Base-by-base conservation (phyloP, 2,329 filamentous ascomycete genomes). In the Nemania sp. region DNA sequence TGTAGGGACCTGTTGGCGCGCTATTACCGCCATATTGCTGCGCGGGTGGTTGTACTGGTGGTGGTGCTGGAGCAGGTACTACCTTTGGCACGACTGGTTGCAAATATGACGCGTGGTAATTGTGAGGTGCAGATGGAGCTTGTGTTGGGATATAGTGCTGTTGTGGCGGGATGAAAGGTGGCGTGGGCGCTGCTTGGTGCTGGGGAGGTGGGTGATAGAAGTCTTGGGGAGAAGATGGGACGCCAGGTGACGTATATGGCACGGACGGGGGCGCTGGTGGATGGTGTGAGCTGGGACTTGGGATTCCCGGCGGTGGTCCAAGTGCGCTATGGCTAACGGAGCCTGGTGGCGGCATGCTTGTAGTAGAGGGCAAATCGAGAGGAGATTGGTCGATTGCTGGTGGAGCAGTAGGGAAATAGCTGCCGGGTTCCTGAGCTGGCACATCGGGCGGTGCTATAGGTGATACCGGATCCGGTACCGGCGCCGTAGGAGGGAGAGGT, bases 1-100 rank as follows among this genome's bases (percentile, higher is more conserved):
- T 83, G 61, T 91, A 86, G 5, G 84, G 74, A 5, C 69, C 70
- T 2, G 74, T 62, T 4, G 70, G 66, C 24, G 64, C 67, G 13
- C 58, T 70, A 35, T 80, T 71, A 2, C 72, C 72, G 26, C 75
- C 76, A 15, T 67, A 72, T 59, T 70, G 76, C 61, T 70, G 74
- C 47, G 45, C 64, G 62, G 68, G 68, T n/a, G 62, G 69, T 11
- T 66, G 53, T 1, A 61, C 24, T 0, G 68, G 68, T n/a, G 62
- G 69, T 11, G 66, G 53, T 1, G 62, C 24, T 0, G 67, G 67
- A 49, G 67, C 56, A 57, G 73, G 64, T 35, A 69, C 71, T 15
- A 69, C 57, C 35, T 71, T 67, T 10, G 75, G 76, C 18, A 73
- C 72, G 20, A 64, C 69, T 4, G 73, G 73, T 27, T 73, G 76